These are phyloP conservation scores for Pseudozyma sp. DNA, from an alignment of 1,284 basidiomycete species.

Conservation along the genomic window DNA sequence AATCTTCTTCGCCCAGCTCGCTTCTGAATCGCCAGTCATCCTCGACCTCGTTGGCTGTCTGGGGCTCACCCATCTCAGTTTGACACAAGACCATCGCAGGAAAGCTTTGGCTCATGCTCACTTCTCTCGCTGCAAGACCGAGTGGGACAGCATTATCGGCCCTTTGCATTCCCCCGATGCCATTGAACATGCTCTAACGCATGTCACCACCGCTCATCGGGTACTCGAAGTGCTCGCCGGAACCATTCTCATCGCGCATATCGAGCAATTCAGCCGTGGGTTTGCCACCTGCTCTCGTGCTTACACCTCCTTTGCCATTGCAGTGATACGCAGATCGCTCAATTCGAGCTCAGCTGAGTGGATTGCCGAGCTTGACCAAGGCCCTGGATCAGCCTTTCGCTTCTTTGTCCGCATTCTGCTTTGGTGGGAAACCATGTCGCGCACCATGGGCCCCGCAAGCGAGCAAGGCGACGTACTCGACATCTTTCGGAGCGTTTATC, in stretches of 20 bases:
- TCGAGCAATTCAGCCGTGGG: slow-evolving; percentile 33
- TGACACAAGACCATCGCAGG: slow-evolving; percentile 9
- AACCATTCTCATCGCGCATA: slow-evolving; percentile 27
- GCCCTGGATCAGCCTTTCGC: slow-evolving; percentile 23
- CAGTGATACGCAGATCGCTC: slow-evolving; percentile 4
- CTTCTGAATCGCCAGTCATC: slow-evolving; percentile 16
- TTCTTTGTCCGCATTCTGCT: slow-evolving; percentile 27
- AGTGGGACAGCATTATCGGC: slow-evolving; percentile 15
- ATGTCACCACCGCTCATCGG: slow-evolving; percentile 7
- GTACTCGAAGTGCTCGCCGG: slow-evolving; percentile 24
- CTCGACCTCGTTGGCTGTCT: slow-evolving; percentile 20
- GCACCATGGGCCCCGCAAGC: slow-evolving; percentile 26
- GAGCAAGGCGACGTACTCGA: slow-evolving; percentile 11
- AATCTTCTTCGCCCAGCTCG: slow-evolving; percentile 28
- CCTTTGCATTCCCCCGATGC: slow-evolving; percentile 1
- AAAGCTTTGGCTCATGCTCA: slow-evolving; percentile 22
- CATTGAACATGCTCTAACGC: neutral
- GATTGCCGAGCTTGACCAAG: slow-evolving; percentile 6
- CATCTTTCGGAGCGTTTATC: slow-evolving; percentile 15
- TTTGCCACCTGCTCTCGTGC: slow-evolving; percentile 12
- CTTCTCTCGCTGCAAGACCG: slow-evolving; percentile 16
- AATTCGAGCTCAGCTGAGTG: neutral
- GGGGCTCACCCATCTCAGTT: slow-evolving; percentile 28
- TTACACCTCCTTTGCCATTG: slow-evolving; percentile 10
- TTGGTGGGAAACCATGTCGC: slow-evolving; percentile 38